A percentile compares a stretch with the other conserved stretches of the same genome.
Evolutionary conservation across 768 basidiomycete species (phyloP).

Genomic region (Trametes cubensis): DNA sequence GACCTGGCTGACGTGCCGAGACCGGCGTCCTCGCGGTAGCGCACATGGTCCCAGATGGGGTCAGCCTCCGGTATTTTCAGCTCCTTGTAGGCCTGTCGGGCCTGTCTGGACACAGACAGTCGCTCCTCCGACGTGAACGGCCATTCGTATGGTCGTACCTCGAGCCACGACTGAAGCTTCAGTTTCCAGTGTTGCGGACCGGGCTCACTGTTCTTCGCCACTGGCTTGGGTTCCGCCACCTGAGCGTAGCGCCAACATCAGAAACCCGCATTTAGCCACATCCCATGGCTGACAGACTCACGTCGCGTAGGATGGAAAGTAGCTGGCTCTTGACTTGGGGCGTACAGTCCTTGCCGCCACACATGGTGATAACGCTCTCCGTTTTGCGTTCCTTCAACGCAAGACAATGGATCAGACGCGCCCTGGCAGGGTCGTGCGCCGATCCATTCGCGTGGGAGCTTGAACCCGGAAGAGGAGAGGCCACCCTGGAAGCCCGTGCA

Average conservation of each 20-base stretch:
- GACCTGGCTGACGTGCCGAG: slow-evolving; percentile 7
- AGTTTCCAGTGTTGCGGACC: slow-evolving; percentile 53
- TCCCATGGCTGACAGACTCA: not conserved
- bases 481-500: slow-evolving; percentile 20
- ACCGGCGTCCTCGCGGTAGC: slow-evolving; percentile 32
- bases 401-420: slow-evolving; percentile 56
- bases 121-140: slow-evolving; percentile 51
- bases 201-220: slow-evolving; percentile 37
- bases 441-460: slow-evolving; percentile 15
- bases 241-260: slow-evolving; percentile 27
- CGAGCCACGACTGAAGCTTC: slow-evolving; percentile 60
- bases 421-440: slow-evolving; percentile 31
- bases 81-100: slow-evolving; percentile 48
- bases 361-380: slow-evolving; percentile 42
- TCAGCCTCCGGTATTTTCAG: slow-evolving; percentile 63
- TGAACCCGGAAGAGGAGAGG: slow-evolving; percentile 30
- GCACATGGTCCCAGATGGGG: slow-evolving; percentile 62
- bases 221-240: slow-evolving; percentile 52
- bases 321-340: slow-evolving; percentile 12
- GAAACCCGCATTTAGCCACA: slow-evolving; percentile 3
- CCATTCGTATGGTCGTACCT: slow-evolving; percentile 73
- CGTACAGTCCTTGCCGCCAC: slow-evolving; percentile 52
- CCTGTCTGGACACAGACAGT: slow-evolving; percentile 52
- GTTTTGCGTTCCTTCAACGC: slow-evolving; percentile 51
- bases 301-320: slow-evolving; percentile 1